Percentiles rank a stretch among this genome's conserved stretches.
These are phyloP conservation scores for Barnettozyma californica DNA, from an alignment of 805 yeast genomes.

Conservation along the genomic window DNA sequence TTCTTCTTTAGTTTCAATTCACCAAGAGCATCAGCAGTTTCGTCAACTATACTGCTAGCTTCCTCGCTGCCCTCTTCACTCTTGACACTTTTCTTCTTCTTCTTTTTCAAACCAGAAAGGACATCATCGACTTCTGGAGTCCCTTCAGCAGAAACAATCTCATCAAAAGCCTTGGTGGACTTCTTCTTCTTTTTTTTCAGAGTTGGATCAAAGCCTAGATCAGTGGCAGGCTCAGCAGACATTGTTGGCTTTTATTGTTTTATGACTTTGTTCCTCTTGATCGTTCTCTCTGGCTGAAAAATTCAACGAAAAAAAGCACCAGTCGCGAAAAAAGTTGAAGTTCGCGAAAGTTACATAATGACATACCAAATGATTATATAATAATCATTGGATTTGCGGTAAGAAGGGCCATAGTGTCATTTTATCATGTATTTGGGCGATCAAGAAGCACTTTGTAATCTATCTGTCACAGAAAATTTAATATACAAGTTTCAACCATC, in stretches of 20 bases:
- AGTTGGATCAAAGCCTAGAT: slow-evolving; percentile 65
- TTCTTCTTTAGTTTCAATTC: slow-evolving; percentile 79
- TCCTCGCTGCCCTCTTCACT: slow-evolving; percentile 31
- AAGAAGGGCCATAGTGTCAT: too few relatives aligned
- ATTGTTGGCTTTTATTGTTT: neutral
- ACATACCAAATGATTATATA: neutral
- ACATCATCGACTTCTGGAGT: slow-evolving; percentile 53
- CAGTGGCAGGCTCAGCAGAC: slow-evolving; percentile 26
- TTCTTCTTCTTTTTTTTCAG: slow-evolving; percentile 79
- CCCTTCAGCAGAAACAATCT: slow-evolving; percentile 32
- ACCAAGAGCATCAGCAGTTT: slow-evolving; percentile 55
- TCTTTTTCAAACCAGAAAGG: slow-evolving; percentile 75
- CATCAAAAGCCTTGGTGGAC: slow-evolving; percentile 39
- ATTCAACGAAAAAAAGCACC: slow-evolving; percentile 1
- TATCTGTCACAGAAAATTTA: neutral
- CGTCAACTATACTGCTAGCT: slow-evolving; percentile 34
- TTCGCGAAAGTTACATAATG: neutral
- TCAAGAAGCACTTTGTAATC: neutral
- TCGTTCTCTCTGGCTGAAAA: neutral
- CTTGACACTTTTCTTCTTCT: slow-evolving; percentile 64
- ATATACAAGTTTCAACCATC: neutral
- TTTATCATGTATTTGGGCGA: neutral
- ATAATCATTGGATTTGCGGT: neutral
- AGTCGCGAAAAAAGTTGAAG: neutral
- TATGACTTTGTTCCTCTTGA: neutral